phyloP scores from a whole-genome alignment of 306 rosid species.

The Cyclanthera cordifolia region DNA sequence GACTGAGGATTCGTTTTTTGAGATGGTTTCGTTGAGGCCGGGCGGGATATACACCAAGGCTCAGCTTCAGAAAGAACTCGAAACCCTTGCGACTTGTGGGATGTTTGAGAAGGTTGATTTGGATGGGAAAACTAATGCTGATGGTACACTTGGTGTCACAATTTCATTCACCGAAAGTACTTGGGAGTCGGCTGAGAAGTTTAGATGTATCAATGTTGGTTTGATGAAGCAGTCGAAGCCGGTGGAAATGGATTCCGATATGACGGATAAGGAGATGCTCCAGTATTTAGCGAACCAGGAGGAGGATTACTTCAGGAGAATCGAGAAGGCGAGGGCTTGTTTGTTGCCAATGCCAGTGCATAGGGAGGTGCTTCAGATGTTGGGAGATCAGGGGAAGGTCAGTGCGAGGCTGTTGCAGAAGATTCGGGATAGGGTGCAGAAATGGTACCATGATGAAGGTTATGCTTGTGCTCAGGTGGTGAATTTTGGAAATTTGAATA shows the following conservation, averaged over 20 bases:
- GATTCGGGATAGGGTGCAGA: constrained; percentile 87
- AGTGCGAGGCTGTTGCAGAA: constrained; percentile 85
- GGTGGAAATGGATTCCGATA: constrained; percentile 70
- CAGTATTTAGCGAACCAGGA: constrained; percentile 60
- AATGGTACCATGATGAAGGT: constrained; percentile 94
- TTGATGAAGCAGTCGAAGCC: constrained; percentile 71
- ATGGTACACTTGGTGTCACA: constrained; percentile 54
- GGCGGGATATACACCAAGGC: constrained; percentile 71
- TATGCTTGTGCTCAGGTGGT: constrained; percentile 95
- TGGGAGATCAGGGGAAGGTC: constrained; percentile 56
- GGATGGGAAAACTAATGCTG: constrained; percentile 82
- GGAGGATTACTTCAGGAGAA: constrained; percentile 80
- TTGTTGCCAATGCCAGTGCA: constrained; percentile 53
- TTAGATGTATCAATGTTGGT: constrained; percentile 87
- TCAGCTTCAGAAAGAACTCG: constrained; percentile 84
- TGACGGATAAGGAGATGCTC: constrained; percentile 90
- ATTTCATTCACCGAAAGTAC: constrained; percentile 75
- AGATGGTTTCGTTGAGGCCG: constrained; percentile 77
- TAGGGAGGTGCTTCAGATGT: constrained; percentile 52
- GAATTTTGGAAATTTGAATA: constrained; percentile 84
- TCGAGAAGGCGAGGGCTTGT: constrained; percentile 62
- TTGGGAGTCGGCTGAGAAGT: constrained; percentile 72
- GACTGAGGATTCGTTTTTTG: constrained; percentile 73
- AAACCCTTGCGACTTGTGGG: constrained; percentile 65
- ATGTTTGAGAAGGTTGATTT: constrained; percentile 95